Evolutionary conservation across 179 eudicot genomes (phyloP).

Genomic region (Sideroxylon spinosum): DNA sequence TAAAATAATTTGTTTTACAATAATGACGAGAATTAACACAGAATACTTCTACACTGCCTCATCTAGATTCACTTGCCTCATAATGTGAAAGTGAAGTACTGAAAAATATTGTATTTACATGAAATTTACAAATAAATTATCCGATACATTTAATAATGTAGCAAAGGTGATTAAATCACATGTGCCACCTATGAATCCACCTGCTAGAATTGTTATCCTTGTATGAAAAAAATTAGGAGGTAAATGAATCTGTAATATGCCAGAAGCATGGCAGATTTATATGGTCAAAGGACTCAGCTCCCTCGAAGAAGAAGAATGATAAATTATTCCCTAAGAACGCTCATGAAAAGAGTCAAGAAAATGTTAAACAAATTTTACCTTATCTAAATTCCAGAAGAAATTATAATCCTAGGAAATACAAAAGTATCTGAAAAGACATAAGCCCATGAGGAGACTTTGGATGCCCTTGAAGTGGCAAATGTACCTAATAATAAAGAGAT

Average conservation of each 20-base stretch:
- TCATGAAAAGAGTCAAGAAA: too few relatives aligned
- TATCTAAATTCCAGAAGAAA: too few relatives aligned
- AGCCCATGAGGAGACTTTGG: neutral
- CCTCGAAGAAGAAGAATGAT: neutral
- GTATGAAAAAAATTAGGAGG: too few relatives aligned
- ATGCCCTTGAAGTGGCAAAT: too few relatives aligned
- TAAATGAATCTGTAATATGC: neutral
- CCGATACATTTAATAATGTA: neutral
- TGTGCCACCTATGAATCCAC: constrained; percentile 5
- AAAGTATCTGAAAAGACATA: neutral
- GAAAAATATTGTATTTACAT: too few relatives aligned
- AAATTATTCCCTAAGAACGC: too few relatives aligned
- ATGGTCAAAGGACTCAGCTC: neutral
- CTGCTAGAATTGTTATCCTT: neutral
- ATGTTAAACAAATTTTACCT: too few relatives aligned
- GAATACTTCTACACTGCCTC: neutral
- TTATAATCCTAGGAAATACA: neutral
- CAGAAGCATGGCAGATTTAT: neutral
- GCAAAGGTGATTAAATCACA: constrained; percentile 14
- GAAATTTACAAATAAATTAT: neutral
- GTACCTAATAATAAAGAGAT: too few relatives aligned
- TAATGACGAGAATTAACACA: neutral
- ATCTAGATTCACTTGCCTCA: neutral
- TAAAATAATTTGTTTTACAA: neutral
- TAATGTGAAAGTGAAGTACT: too few relatives aligned